phyloP scores from a whole-genome alignment of 768 basidiomycete species.

The Russula lepida region DNA sequence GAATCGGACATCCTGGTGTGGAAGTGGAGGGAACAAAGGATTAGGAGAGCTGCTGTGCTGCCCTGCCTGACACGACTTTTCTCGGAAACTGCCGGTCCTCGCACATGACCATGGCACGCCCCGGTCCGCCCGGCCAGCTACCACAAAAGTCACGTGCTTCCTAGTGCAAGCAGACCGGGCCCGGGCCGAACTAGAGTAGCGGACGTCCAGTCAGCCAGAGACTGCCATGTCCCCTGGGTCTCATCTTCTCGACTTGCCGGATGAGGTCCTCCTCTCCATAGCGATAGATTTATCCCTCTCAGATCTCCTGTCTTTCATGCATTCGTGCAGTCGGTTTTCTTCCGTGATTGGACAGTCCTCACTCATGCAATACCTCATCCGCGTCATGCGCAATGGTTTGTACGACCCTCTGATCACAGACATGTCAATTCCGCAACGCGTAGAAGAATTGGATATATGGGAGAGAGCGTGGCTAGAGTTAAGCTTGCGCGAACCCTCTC shows the following conservation, averaged over 20 bases:
- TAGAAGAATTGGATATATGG: conserved; percentile 3
- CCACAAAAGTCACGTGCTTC: too few relatives aligned
- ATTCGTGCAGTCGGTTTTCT: conserved; percentile 1
- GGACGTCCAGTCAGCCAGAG: neutral
- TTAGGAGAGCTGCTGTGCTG: neutral
- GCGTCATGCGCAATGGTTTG: conserved; percentile 6
- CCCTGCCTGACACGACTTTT: neutral
- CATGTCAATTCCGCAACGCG: conserved; percentile 4
- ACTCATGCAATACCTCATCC: conserved; percentile 15
- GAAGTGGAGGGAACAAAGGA: neutral
- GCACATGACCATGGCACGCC: neutral
- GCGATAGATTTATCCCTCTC: neutral
- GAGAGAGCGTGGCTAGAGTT: conserved; percentile 9
- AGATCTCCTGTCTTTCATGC: neutral
- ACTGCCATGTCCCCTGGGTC: neutral
- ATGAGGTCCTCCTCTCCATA: conserved; percentile 8
- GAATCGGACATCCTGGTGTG: conserved; percentile 39
- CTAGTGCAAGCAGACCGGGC: too few relatives aligned
- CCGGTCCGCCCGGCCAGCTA: neutral
- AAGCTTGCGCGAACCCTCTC: neutral
- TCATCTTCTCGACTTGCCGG: conserved; percentile 4
- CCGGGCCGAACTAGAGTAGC: neutral
- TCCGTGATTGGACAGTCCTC: neutral
- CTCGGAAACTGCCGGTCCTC: neutral
- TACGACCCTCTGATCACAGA: conserved; percentile 1